These are phyloP conservation scores for Falciphora oryzae DNA, from an alignment of 2,329 filamentous ascomycete species.

Conservation along the genomic window DNA sequence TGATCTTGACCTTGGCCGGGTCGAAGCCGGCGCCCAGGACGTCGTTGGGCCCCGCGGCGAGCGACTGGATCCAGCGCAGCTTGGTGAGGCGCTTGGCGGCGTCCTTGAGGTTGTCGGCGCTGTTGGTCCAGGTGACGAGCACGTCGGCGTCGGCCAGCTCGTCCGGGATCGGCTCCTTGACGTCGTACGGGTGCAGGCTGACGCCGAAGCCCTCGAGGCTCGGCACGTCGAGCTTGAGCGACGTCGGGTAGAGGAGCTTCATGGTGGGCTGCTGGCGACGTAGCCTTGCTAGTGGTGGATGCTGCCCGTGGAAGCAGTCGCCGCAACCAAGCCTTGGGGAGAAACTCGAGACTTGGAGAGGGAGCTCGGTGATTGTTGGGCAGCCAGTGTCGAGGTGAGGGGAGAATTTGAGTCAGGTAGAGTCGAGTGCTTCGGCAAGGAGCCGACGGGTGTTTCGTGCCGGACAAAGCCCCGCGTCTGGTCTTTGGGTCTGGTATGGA, in stretches of 20 bases:
- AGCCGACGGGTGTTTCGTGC: too few species aligned
- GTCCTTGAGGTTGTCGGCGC: constrained; percentile 35
- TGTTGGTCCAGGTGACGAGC: constrained; percentile 41
- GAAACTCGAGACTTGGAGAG: background rate
- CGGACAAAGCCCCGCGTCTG: too few species aligned
- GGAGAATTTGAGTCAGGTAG: background rate
- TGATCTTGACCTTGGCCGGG: constrained; percentile 28
- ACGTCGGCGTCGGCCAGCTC: constrained; percentile 39
- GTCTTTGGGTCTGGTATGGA: background rate
- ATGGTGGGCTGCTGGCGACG: constrained; percentile 9
- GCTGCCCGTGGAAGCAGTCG: background rate
- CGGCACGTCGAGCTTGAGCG: constrained; percentile 18
- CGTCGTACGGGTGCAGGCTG: constrained; percentile 33
- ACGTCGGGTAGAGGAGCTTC: constrained; percentile 22
- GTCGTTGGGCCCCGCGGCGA: constrained; percentile 44
- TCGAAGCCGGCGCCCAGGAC: constrained; percentile 42
- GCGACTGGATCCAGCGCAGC: constrained; percentile 43
- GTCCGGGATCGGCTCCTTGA: constrained; percentile 35
- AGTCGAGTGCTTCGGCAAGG: too few species aligned
- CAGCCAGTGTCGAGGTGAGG: background rate
- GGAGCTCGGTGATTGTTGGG: too few species aligned
- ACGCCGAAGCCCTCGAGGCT: constrained; percentile 19
- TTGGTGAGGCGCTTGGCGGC: constrained; percentile 35
- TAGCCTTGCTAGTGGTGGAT: too few species aligned
- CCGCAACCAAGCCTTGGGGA: too few species aligned